Conservation (phyloP, 306 rosid species). For the Leucaena leucocephala region DNA sequence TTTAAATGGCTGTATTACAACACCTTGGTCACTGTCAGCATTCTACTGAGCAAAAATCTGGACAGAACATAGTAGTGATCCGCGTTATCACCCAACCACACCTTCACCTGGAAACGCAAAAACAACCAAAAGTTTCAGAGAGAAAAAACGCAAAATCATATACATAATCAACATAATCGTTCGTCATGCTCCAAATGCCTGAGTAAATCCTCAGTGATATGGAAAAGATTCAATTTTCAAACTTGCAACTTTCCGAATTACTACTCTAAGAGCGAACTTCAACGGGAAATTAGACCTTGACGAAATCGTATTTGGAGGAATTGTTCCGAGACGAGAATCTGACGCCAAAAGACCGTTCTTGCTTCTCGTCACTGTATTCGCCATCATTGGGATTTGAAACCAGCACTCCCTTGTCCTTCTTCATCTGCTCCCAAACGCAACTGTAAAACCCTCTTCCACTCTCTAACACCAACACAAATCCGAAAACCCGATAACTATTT, state of each 20-base stretch:
- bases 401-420: constrained; percentile 44
- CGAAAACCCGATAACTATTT: background rate
- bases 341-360: constrained; percentile 43
- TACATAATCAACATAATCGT: background rate
- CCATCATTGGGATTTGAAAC: constrained; percentile 43
- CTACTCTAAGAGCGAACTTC: background rate
- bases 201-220: background rate
- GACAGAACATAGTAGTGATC: constrained; percentile 96
- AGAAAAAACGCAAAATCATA: background rate
- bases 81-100: constrained; percentile 96
- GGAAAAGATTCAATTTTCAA: constrained; percentile 5
- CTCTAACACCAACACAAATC: background rate
- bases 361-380: constrained; percentile 48
- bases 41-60: constrained; percentile 87
- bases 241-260: background rate
- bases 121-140: background rate
- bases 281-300: constrained; percentile 54
- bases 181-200: background rate
- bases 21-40: constrained; percentile 94
- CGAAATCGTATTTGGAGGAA: constrained; percentile 96
- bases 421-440: constrained; percentile 32
- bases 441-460: background rate
- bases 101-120: constrained; percentile 64
- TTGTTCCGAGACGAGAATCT: constrained; percentile 76
- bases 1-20: background rate